Evolutionary conservation across 1,284 basidiomycete genomes (phyloP).

Genomic region (Leccinum fuscescens): DNA sequence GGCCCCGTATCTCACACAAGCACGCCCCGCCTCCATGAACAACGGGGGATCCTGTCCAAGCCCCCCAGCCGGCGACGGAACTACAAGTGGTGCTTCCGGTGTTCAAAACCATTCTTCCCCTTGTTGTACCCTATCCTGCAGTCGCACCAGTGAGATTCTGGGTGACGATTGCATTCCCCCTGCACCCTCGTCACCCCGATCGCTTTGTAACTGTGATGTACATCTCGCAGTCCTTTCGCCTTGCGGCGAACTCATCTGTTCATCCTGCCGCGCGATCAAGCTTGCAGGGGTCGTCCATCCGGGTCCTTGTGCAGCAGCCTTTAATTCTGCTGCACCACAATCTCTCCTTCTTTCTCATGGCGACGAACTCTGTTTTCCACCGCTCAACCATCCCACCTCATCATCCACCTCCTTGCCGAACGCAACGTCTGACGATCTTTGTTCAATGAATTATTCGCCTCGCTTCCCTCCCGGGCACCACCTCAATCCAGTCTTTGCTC

Average conservation of each 20-base stretch:
- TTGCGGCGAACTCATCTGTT: neutral
- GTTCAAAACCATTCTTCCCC: neutral
- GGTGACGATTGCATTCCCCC: neutral
- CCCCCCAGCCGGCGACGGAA: neutral
- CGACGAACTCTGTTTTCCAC: slow-evolving; percentile 1
- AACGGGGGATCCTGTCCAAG: neutral
- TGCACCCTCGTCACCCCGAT: neutral
- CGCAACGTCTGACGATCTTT: slow-evolving; percentile 13
- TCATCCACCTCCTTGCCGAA: neutral
- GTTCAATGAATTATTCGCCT: slow-evolving; percentile 47
- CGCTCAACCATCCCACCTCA: slow-evolving; percentile 5
- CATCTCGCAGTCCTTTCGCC: neutral
- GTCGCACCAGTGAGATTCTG: neutral
- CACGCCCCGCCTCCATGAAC: slow-evolving; percentile 1
- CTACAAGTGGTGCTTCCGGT: neutral
- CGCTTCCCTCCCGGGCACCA: slow-evolving; percentile 62
- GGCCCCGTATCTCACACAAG: neutral
- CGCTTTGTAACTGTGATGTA: neutral
- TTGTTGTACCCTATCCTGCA: neutral
- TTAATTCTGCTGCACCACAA: slow-evolving; percentile 3
- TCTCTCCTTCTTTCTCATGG: slow-evolving; percentile 30
- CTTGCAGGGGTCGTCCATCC: neutral
- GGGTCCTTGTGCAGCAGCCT: neutral
- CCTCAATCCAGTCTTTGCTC: slow-evolving; percentile 67
- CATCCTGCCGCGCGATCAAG: neutral